Evolutionary conservation across 805 yeast species (phyloP), one percentile per base, ranked within the genome.

Genomic region (Scheffersomyces lignosus): DNA sequence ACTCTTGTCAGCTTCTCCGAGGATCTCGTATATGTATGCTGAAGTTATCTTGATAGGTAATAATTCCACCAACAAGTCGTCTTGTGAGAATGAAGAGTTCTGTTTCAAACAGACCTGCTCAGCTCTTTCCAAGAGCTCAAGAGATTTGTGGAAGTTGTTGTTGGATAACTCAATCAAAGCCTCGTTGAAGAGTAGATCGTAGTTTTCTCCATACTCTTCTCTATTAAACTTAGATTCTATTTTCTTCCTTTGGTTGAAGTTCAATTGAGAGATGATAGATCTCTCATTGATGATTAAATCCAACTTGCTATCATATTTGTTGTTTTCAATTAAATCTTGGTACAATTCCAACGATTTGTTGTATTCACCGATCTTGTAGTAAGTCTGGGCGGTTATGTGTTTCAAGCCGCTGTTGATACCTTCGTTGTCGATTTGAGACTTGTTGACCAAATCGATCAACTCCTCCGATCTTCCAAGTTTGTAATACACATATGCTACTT

Each of bases 241-340:
- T 12, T 15, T 17, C 9, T 20, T 20, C 34, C 30, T 31, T 24
- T 40, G 34, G 34, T 31, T 17, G 29, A 48, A 41, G 27, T 57
- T 58, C 15, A 60, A 54, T 52, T 78, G 85, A 8, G 86, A 77
- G 16, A 77, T 59, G n/a, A 79, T 71, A 3, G 90, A 88, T 41
- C 82, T 70, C 56, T 83, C 85, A 53, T 84, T 84, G 29, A 81
- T 81, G 18, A 66, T 51, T 37, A 81, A 53, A 55, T 83, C 90
- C 25, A 67, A 49, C 15, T 48, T 49, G 46, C 73, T 82, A 36
- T 72, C 76, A 29, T 60, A 63, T 17, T 60, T 52, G 32, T 61
- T 49, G 18, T 66, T 58, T 3, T 56, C 33, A 27, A 69, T 52
- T 39, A 77, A 58, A 4, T 61, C 62, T 25, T 57, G 57, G 51